These are phyloP conservation scores for Arthrinium phaeospermum DNA, from an alignment of 2,329 filamentous ascomycete genomes.

Conservation along the genomic window DNA sequence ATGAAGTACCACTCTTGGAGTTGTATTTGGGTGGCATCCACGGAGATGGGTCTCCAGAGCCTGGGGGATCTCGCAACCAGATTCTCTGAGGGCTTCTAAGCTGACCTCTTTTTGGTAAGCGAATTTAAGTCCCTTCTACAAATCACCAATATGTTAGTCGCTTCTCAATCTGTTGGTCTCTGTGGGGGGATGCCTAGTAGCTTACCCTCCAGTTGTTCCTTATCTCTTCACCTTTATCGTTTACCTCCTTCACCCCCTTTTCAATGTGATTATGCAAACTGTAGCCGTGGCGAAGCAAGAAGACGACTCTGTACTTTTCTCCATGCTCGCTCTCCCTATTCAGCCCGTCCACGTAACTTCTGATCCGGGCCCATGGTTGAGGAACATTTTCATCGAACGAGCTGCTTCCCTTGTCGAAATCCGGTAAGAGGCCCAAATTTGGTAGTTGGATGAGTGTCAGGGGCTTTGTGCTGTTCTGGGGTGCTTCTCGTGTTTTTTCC, in stretches of 20 bases:
- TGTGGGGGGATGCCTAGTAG: not conserved
- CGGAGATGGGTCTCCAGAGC: not conserved
- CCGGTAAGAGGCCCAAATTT: not conserved
- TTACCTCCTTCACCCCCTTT: not conserved
- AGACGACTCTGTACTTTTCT: constrained; percentile 26
- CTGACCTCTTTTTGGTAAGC: not conserved
- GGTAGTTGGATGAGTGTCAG: not conserved
- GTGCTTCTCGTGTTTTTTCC: too few species aligned
- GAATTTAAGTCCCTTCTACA: not conserved
- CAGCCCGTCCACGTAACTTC: constrained; percentile 18
- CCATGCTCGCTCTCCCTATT: constrained; percentile 17
- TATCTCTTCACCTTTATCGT: too few species aligned
- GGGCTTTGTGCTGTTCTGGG: not conserved
- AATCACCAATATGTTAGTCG: not conserved
- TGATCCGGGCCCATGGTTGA: constrained; percentile 22
- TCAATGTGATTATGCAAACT: constrained; percentile 26
- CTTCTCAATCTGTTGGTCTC: not conserved
- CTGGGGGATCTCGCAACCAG: not conserved
- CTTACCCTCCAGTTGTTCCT: too few species aligned
- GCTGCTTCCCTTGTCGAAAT: not conserved
- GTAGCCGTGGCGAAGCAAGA: constrained; percentile 25
- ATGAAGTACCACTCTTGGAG: not conserved
- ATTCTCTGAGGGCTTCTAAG: not conserved
- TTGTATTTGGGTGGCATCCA: not conserved
- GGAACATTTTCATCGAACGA: not conserved